Evolutionary conservation across 2,329 filamentous ascomycete genomes (phyloP), one percentile per base, ranked within the genome.

Genomic region (Colletotrichum sp.): DNA sequence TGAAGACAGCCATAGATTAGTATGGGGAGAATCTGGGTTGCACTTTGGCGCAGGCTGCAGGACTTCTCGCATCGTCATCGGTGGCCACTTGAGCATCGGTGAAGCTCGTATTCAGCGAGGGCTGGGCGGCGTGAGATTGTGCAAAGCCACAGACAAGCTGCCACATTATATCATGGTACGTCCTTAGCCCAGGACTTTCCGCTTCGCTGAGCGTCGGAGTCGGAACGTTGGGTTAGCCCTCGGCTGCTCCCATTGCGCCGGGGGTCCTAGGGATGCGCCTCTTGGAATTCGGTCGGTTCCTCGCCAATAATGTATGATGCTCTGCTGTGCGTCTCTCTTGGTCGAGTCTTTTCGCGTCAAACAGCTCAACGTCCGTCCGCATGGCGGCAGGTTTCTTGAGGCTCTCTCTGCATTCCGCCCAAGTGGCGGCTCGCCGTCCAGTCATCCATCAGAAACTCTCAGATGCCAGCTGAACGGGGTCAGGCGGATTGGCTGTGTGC

Each of bases 371-470:
- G 64, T 62, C 30, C 28, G 34, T 8, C 66, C 28, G 32, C 66
- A 24, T 12, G 24, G 34, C 26, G 26, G 59, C 34, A 13, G 59
- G 30, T 44, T 64, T 44, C 18, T 22, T 68, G 66, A 68, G 52
- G 15, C 66, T 68, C 66, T 55, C 32, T 60, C 34, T 52, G 34
- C 22, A 59, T 59, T 52, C 44, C 44, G 55, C 55, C 10, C 15
- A 52, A 60, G 30, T 67, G 30, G 68, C 69, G 72, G 72, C 68
- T 72, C 68, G 62, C 52, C 62, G 39, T 55, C 68, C 55, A 63
- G 39, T 75, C 55, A 72, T 34, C 39, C 13, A 57, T 57, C 26
- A 39, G 24, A 44, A 34, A 24, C 66, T 15, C 22, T 59, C 15
- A 18, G 8, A 48, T 18, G 12, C 55, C 57, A 69, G 71, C 57